Conservation (phyloP, 2,329 filamentous ascomycete species). For the Alternaria angustiovoidea region DNA sequence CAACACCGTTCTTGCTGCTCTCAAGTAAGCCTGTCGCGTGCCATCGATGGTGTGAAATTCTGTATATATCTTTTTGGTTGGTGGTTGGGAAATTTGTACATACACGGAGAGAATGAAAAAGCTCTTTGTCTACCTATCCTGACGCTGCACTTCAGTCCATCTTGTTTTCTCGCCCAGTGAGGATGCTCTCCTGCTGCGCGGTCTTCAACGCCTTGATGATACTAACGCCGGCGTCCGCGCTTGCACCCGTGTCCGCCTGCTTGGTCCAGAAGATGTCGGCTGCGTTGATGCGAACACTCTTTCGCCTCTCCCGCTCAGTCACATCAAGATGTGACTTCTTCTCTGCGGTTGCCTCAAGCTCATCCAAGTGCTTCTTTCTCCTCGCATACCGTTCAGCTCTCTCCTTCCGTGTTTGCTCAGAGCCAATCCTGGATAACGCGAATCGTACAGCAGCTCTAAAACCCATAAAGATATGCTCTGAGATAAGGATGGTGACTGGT, state of each 20-base stretch:
- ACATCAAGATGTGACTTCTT: conserved; percentile 30
- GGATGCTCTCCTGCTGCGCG: conserved; percentile 24
- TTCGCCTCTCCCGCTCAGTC: conserved; percentile 38
- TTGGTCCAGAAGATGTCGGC: conserved; percentile 43
- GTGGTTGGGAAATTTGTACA: conserved; percentile 14
- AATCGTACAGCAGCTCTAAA: conserved; percentile 40
- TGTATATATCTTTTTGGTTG: conserved; percentile 9
- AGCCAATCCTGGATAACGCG: conserved; percentile 37
- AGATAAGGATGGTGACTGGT: conserved; percentile 41
- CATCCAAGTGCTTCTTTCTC: conserved; percentile 40
- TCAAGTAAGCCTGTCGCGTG: conserved; percentile 18
- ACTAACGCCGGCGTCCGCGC: conserved; percentile 27
- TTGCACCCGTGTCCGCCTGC: conserved; percentile 39
- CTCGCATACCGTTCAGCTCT: conserved; percentile 36
- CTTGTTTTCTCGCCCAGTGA: conserved; percentile 21
- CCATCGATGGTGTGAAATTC: background rate
- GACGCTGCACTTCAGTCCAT: background rate
- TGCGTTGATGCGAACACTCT: conserved; percentile 42
- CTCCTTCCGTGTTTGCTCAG: conserved; percentile 40
- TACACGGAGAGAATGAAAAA: background rate
- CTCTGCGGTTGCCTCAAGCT: conserved; percentile 31
- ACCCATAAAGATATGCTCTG: conserved; percentile 46
- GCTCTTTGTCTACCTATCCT: background rate
- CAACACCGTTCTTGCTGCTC: conserved; percentile 42
- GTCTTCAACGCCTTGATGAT: conserved; percentile 39